phyloP scores from a whole-genome alignment of 1,284 basidiomycete species.

The Cryptococcus sp. region DNA sequence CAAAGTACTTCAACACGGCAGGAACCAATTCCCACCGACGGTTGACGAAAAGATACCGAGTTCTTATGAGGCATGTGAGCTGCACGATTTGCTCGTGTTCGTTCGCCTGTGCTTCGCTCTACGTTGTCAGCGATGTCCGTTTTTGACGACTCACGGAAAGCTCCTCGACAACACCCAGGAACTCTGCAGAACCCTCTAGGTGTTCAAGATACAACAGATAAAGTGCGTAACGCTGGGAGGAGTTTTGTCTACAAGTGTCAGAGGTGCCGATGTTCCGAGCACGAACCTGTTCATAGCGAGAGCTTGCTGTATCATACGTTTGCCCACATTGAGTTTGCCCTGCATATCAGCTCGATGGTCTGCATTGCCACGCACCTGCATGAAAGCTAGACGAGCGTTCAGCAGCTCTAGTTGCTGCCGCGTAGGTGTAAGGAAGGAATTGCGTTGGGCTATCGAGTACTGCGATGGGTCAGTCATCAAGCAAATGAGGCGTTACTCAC shows the following conservation, averaged over 20 bases:
- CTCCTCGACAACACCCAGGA: constrained; percentile 25
- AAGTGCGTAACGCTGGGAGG: constrained; percentile 32
- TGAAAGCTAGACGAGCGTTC: constrained; percentile 26
- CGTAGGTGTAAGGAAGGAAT: constrained; percentile 22
- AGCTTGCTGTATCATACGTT: constrained; percentile 30
- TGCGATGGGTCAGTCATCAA: constrained; percentile 3
- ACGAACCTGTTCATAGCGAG: constrained; percentile 22
- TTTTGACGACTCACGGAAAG: constrained; percentile 18
- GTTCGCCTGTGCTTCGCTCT: constrained; percentile 23
- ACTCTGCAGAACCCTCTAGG: constrained; percentile 24
- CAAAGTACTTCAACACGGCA: constrained; percentile 20
- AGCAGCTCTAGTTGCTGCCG: constrained; percentile 31
- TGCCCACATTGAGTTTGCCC: constrained; percentile 28
- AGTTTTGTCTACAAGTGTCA: constrained; percentile 19
- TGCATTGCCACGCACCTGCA: constrained; percentile 19
- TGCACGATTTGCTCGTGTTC: constrained; percentile 30
- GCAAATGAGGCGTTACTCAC: constrained; percentile 12
- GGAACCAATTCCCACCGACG: constrained; percentile 41
- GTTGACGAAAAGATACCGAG: constrained; percentile 29
- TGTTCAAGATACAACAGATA: constrained; percentile 32
- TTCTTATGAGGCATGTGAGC: constrained; percentile 26
- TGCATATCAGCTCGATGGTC: constrained; percentile 1
- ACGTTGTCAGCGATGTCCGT: not conserved
- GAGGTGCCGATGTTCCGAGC: not conserved
- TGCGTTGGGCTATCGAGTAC: constrained; percentile 25